Percentiles rank a stretch among this genome's conserved stretches.
Evolutionary conservation across 495 filamentous ascomycete species (phyloP).

Genomic region (Apiosordaria backusii): DNA sequence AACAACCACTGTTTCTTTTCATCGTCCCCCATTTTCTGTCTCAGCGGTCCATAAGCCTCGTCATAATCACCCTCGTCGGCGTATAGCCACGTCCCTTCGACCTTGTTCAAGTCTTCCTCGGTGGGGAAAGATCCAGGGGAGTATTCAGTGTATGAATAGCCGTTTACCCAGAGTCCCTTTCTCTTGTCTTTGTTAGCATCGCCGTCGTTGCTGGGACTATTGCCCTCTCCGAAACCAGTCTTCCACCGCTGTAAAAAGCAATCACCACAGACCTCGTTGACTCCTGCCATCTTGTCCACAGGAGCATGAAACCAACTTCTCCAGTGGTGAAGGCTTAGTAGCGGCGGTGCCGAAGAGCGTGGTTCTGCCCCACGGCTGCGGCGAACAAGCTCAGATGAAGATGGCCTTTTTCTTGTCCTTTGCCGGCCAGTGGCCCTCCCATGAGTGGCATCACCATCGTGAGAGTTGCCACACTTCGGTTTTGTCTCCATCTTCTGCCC

Average conservation of each 20-base stretch:
- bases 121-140: conserved; percentile 40
- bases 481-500: too few relatives aligned
- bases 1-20: conserved; percentile 36
- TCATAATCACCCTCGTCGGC: conserved; percentile 45
- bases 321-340: conserved; percentile 62
- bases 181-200: conserved; percentile 33
- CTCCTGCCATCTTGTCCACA: conserved; percentile 56
- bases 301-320: conserved; percentile 51
- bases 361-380: neutral
- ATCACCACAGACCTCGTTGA: conserved; percentile 54
- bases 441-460: too few relatives aligned
- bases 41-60: conserved; percentile 51
- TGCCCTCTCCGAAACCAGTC: conserved; percentile 42
- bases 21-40: conserved; percentile 24
- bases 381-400: neutral
- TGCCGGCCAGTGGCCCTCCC: too few relatives aligned
- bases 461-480: too few relatives aligned
- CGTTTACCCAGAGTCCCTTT: conserved; percentile 53
- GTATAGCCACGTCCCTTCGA: conserved; percentile 62
- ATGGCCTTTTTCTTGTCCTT: too few relatives aligned
- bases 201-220: neutral
- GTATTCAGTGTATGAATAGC: conserved; percentile 59
- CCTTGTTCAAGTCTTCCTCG: conserved; percentile 50
- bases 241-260: conserved; percentile 62
- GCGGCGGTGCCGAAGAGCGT: neutral